A percentile compares a stretch with the other conserved stretches of the same genome.
Evolutionary conservation across 306 rosid genomes (phyloP).

Genomic region (Delonix regia): DNA sequence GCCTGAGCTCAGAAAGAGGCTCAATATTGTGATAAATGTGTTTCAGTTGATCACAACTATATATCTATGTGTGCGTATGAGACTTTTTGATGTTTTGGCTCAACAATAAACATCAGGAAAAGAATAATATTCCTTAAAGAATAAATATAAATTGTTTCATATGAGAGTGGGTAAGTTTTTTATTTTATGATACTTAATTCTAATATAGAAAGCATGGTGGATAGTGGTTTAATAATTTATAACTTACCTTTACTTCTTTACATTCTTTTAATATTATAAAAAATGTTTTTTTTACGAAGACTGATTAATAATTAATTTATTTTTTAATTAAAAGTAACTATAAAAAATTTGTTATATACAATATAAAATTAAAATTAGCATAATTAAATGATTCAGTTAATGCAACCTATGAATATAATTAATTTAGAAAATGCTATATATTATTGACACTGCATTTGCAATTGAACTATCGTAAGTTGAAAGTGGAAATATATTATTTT

Average conservation of each 20-base stretch:
- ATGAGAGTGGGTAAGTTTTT: background rate
- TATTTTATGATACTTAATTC: no score
- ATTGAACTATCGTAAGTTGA: background rate
- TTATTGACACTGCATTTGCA: background rate
- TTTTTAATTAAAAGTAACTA: background rate
- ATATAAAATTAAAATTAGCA: background rate
- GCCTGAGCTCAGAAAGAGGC: background rate
- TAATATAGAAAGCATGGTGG: background rate
- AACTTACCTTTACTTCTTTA: background rate
- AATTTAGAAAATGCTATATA: background rate
- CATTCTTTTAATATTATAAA: background rate
- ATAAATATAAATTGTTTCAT: background rate
- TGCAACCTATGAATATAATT: background rate
- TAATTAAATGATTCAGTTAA: background rate
- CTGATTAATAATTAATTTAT: background rate
- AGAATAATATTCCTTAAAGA: background rate
- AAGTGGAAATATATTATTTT: slow-evolving; percentile 11
- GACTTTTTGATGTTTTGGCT: background rate
- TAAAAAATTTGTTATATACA: background rate
- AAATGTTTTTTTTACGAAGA: background rate
- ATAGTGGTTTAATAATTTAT: background rate
- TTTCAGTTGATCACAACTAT: background rate
- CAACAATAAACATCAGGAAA: background rate
- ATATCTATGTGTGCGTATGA: background rate
- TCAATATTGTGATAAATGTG: background rate